phyloP scores from a whole-genome alignment of 495 filamentous ascomycete species.

The Barbatosphaeria neglecta region DNA sequence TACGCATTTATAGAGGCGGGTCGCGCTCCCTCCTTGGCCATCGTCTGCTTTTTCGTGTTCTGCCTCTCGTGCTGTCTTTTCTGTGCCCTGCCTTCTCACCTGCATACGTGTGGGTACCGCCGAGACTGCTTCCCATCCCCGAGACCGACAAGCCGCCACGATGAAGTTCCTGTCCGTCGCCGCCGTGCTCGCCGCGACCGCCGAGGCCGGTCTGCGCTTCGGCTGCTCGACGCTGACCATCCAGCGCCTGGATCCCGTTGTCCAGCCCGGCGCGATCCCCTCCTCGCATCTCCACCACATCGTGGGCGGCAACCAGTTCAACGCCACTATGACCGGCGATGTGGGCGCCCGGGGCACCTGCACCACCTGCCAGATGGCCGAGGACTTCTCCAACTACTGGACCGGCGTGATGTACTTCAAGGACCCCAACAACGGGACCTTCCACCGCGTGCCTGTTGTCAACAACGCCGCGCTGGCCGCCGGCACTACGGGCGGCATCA shows the following conservation, averaged over 20 bases:
- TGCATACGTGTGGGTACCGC: too few relatives aligned
- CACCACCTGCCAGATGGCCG: slow-evolving; percentile 31
- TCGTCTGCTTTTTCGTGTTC: too few relatives aligned
- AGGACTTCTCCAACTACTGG: slow-evolving; percentile 39
- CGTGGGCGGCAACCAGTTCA: slow-evolving; percentile 38
- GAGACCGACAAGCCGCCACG: slow-evolving; percentile 1
- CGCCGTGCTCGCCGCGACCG: slow-evolving; percentile 24
- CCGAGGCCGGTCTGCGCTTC: slow-evolving; percentile 32
- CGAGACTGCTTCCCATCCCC: too few relatives aligned
- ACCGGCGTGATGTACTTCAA: slow-evolving; percentile 41
- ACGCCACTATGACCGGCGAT: slow-evolving; percentile 33
- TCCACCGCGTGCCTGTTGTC: slow-evolving; percentile 30
- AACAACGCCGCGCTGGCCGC: slow-evolving; percentile 30
- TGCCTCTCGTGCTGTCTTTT: too few relatives aligned
- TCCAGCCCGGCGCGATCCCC: slow-evolving; percentile 25
- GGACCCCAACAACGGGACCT: slow-evolving; percentile 34
- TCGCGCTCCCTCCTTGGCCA: too few relatives aligned
- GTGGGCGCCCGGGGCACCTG: slow-evolving; percentile 29
- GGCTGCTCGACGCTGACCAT: slow-evolving; percentile 33
- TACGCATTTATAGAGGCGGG: too few relatives aligned
- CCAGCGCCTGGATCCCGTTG: slow-evolving; percentile 34
- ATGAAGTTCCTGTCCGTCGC: slow-evolving; percentile 35
- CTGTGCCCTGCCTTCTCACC: slow-evolving; percentile 4
- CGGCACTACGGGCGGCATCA: slow-evolving; percentile 37
- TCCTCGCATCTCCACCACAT: slow-evolving; percentile 38